Evolutionary conservation across 768 basidiomycete genomes (phyloP).

Genomic region (Crepidotus variabilis): DNA sequence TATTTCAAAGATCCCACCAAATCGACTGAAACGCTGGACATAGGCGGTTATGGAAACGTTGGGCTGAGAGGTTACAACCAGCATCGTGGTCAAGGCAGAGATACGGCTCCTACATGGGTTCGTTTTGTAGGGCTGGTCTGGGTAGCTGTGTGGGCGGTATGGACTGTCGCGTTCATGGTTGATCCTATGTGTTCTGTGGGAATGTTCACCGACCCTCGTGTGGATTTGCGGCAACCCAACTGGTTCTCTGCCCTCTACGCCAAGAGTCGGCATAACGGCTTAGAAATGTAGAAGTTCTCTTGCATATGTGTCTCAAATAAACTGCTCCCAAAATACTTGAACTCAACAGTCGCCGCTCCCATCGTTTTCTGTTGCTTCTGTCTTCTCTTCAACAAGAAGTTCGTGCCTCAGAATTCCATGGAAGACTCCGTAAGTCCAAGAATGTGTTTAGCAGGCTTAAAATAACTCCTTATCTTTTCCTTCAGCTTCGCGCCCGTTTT

Average conservation of each 20-base stretch:
- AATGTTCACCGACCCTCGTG: conserved; percentile 15
- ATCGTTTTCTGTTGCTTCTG: too few relatives aligned
- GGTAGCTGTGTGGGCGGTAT: conserved; percentile 21
- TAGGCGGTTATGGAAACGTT: not conserved
- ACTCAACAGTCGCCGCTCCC: too few relatives aligned
- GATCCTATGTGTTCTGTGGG: conserved; percentile 16
- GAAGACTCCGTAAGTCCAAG: too few relatives aligned
- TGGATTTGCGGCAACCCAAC: not conserved
- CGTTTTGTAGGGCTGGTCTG: conserved; percentile 21
- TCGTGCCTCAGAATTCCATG: too few relatives aligned
- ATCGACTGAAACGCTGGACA: not conserved
- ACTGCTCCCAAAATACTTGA: too few relatives aligned
- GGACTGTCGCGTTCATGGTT: conserved; percentile 20
- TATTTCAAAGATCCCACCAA: not conserved
- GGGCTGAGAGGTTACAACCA: not conserved
- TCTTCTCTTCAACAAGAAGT: too few relatives aligned
- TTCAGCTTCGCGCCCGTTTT: too few relatives aligned
- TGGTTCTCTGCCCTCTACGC: too few relatives aligned
- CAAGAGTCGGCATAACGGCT: not conserved
- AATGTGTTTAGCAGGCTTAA: too few relatives aligned
- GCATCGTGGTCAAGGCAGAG: not conserved
- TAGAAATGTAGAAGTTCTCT: not conserved
- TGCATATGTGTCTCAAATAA: not conserved
- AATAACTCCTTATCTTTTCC: too few relatives aligned
- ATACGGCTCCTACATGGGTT: conserved; percentile 10